Percentiles rank a stretch among this genome's conserved stretches.
phyloP scores from a whole-genome alignment of 768 basidiomycete species.

The Mycena vulgaris region DNA sequence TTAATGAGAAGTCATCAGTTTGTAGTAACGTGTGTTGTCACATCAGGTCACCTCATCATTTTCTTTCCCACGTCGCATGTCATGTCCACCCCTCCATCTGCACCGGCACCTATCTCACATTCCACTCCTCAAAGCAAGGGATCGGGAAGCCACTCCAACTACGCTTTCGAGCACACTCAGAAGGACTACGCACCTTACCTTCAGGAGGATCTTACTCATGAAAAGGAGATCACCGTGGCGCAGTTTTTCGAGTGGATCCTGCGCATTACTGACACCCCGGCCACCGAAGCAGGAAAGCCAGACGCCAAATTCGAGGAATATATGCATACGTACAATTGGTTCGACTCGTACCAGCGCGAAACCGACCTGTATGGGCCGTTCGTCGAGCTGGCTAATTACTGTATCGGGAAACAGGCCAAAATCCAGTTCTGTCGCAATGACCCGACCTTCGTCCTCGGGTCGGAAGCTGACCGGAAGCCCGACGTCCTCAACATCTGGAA shows the following conservation, averaged over 20 bases:
- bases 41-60: too few species aligned
- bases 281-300: conserved; percentile 4
- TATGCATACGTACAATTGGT: too few species aligned
- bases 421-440: conserved; percentile 20
- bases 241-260: conserved; percentile 14
- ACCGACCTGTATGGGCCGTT: conserved; percentile 9
- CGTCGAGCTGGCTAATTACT: conserved; percentile 16
- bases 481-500: neutral
- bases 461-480: conserved; percentile 18
- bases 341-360: neutral
- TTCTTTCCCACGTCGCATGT: too few species aligned
- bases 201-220: conserved; percentile 14
- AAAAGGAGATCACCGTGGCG: conserved; percentile 18
- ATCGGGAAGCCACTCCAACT: conserved; percentile 16
- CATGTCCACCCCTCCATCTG: conserved; percentile 27
- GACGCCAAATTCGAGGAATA: neutral
- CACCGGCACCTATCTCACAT: conserved; percentile 18
- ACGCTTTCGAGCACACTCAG: conserved; percentile 26
- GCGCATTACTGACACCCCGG: neutral
- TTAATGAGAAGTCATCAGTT: too few species aligned
- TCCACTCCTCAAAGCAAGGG: conserved; percentile 24
- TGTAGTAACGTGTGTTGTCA: too few species aligned
- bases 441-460: neutral
- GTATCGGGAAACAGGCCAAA: neutral
- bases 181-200: conserved; percentile 26